These are phyloP conservation scores for Debaryomyces castellii DNA, from an alignment of 805 yeast species.

Conservation along the genomic window DNA sequence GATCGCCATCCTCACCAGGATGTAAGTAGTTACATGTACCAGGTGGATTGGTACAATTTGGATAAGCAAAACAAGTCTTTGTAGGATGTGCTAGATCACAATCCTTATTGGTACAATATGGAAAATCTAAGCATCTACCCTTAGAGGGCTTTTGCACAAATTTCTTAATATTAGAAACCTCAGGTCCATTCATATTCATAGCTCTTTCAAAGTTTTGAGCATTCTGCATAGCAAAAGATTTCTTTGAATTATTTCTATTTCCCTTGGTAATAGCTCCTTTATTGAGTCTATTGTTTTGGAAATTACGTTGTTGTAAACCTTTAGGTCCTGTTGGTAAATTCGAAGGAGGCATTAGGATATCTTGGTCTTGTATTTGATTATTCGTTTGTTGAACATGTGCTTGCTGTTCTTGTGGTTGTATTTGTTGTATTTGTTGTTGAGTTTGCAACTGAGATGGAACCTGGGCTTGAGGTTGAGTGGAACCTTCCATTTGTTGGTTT, in stretches of 20 bases:
- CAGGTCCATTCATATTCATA: constrained; percentile 29
- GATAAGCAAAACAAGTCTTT: constrained; percentile 68
- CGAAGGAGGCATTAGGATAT: not conserved
- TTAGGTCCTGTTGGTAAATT: constrained; percentile 7
- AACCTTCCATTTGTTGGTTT: constrained; percentile 6
- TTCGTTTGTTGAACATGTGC: constrained; percentile 4
- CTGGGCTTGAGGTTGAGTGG: constrained; percentile 5
- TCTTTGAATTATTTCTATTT: constrained; percentile 16
- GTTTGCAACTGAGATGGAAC: constrained; percentile 3
- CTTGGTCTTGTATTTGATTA: not conserved
- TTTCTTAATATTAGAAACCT: constrained; percentile 19
- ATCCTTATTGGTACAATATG: constrained; percentile 65
- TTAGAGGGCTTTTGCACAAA: constrained; percentile 49
- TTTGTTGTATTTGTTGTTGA: constrained; percentile 8
- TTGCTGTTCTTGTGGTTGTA: constrained; percentile 8
- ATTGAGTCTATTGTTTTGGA: constrained; percentile 1
- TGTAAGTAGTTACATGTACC: constrained; percentile 85
- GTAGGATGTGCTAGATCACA: constrained; percentile 83
- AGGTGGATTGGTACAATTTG: constrained; percentile 73
- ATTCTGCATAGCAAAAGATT: constrained; percentile 36
- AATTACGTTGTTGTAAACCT: constrained; percentile 4
- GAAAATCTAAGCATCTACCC: constrained; percentile 70
- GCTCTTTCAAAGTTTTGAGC: constrained; percentile 43
- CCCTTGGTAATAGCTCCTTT: constrained; percentile 24
- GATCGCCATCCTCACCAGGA: constrained; percentile 78